A percentile compares a stretch with the other conserved stretches of the same genome.
phyloP scores from a whole-genome alignment of 2,329 filamentous ascomycete genomes.

The Albifimbria verrucaria region DNA sequence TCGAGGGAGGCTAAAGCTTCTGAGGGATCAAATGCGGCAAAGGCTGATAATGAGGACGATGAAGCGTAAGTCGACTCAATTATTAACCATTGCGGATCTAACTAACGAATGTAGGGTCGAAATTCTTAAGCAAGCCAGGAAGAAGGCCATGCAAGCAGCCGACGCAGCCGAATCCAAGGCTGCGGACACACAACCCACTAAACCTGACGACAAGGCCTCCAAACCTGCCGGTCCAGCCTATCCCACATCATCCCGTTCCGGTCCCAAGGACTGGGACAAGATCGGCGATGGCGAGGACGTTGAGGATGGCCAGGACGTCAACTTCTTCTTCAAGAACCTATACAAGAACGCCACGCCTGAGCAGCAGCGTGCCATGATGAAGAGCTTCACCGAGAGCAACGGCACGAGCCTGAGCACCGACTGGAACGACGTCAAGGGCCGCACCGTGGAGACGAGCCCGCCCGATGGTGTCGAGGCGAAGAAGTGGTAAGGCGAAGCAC shows the following conservation, averaged over 20 bases:
- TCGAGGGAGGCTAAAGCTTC: constrained; percentile 12
- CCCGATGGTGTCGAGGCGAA: constrained; percentile 77
- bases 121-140: constrained; percentile 14
- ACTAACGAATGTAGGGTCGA: constrained; percentile 11
- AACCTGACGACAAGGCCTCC: constrained; percentile 3
- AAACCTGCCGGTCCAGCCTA: constrained; percentile 54
- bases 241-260: constrained; percentile 79
- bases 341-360: constrained; percentile 76
- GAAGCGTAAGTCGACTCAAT: constrained; percentile 19
- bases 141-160: constrained; percentile 15
- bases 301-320: constrained; percentile 60
- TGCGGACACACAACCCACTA: background rate
- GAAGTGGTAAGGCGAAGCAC: constrained; percentile 52
- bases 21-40: too few species aligned
- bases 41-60: constrained; percentile 6
- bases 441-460: constrained; percentile 67
- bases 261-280: constrained; percentile 91
- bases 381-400: constrained; percentile 92
- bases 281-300: constrained; percentile 56
- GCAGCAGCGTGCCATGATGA: constrained; percentile 91
- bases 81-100: background rate
- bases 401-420: constrained; percentile 90
- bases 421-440: constrained; percentile 76
- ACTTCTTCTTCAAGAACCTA: constrained; percentile 85
- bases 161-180: background rate